Percentiles rank a stretch among this genome's conserved stretches.
Conservation (phyloP, 2,329 filamentous ascomycete genomes). For the Colletotrichum sp. region DNA sequence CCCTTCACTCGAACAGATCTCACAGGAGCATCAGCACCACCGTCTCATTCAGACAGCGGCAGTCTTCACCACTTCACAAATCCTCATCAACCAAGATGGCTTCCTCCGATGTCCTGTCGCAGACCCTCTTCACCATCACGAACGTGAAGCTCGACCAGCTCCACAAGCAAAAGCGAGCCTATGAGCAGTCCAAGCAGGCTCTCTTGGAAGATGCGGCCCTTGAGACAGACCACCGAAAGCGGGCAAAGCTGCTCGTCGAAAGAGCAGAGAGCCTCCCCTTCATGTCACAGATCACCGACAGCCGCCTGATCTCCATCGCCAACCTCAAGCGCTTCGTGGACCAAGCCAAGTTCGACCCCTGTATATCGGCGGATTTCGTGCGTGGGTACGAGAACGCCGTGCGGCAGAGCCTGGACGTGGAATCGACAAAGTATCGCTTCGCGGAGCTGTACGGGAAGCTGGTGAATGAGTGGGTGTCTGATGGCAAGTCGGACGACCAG, state of each 20-base stretch:
- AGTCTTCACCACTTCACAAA: neutral
- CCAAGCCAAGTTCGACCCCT: conserved; percentile 58
- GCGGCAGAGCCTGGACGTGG: conserved; percentile 49
- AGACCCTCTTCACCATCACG: conserved; percentile 60
- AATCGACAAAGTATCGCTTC: conserved; percentile 60
- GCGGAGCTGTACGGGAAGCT: conserved; percentile 61
- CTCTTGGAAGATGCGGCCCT: conserved; percentile 37
- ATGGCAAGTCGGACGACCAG: conserved; percentile 32
- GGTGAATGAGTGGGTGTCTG: conserved; percentile 57
- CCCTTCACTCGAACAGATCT: neutral
- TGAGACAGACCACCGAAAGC: conserved; percentile 29
- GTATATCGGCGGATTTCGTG: conserved; percentile 51
- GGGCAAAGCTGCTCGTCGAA: conserved; percentile 37
- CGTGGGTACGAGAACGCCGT: conserved; percentile 51
- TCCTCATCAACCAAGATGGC: conserved; percentile 29
- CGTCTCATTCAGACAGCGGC: neutral
- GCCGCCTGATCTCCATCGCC: conserved; percentile 33
- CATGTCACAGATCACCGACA: conserved; percentile 31
- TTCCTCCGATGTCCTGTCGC: conserved; percentile 46
- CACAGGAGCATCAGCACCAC: neutral
- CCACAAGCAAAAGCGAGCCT: conserved; percentile 53
- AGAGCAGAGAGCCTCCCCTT: conserved; percentile 37
- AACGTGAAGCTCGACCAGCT: conserved; percentile 62
- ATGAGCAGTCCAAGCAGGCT: conserved; percentile 48
- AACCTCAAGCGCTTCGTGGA: conserved; percentile 58